Evolutionary conservation across 2,329 filamentous ascomycete species (phyloP).

Genomic region (Sporothrix variecibatus): DNA sequence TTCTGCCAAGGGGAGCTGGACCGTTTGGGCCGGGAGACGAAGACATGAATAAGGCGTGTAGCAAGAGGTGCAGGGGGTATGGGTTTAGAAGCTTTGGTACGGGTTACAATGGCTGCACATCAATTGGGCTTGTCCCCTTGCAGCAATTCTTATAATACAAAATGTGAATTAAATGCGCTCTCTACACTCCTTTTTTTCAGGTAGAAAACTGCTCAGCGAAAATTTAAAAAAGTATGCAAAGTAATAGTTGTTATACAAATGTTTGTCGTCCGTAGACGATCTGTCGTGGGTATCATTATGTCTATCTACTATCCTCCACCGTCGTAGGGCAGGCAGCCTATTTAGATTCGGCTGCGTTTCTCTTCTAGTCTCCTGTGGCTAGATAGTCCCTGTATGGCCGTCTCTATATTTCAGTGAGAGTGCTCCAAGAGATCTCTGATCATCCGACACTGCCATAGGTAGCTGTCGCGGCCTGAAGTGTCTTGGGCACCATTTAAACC

Average conservation of each 20-base stretch:
- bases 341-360: not conserved
- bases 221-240: not conserved
- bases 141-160: conserved; percentile 1
- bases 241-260: not conserved
- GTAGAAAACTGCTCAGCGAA: not conserved
- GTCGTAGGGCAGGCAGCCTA: not conserved
- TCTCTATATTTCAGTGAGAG: too few species aligned
- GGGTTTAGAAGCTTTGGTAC: not conserved
- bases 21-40: conserved; percentile 60
- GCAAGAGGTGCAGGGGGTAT: not conserved
- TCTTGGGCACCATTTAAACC: not conserved
- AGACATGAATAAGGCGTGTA: conserved; percentile 20
- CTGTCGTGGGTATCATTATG: conserved; percentile 21
- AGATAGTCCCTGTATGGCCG: too few species aligned
- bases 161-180: not conserved
- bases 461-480: not conserved
- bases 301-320: not conserved
- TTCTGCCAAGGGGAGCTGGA: conserved; percentile 67
- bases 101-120: not conserved
- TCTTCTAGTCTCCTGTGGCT: too few species aligned
- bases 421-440: too few species aligned
- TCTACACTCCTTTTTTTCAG: not conserved
- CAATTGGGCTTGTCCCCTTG: not conserved
- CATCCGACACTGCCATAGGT: not conserved
- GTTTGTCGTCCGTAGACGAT: not conserved